A percentile compares a stretch with the other conserved stretches of the same genome.
phyloP scores from a whole-genome alignment of 768 basidiomycete species.

The Termitomyces heimii region DNA sequence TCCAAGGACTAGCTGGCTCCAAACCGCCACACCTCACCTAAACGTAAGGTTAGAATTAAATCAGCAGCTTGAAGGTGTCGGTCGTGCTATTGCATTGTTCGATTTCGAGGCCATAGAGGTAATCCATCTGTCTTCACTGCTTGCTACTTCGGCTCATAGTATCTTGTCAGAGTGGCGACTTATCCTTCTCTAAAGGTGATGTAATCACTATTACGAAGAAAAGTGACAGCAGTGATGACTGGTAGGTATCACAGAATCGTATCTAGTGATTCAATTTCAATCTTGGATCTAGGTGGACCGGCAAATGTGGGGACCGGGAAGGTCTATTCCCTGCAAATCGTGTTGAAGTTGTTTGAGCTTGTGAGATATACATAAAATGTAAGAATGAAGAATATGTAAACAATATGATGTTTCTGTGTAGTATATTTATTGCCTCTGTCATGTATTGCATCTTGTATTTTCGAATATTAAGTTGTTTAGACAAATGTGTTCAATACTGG shows the following conservation, averaged over 20 bases:
- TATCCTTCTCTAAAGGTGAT: constrained; percentile 74
- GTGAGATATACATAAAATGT: neutral
- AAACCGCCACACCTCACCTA: neutral
- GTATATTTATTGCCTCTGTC: neutral
- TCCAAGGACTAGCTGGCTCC: neutral
- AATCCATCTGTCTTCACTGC: constrained; percentile 10
- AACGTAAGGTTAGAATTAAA: constrained; percentile 44
- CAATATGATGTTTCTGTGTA: neutral
- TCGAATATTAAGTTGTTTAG: too few species aligned
- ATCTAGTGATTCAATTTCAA: neutral
- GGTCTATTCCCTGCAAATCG: constrained; percentile 85
- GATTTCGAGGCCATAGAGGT: constrained; percentile 73
- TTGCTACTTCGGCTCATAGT: constrained; percentile 2
- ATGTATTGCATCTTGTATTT: too few species aligned
- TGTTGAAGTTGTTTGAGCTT: constrained; percentile 53
- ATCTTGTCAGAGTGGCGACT: constrained; percentile 51
- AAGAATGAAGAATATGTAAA: neutral
- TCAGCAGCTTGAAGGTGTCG: constrained; percentile 52
- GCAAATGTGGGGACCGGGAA: constrained; percentile 49
- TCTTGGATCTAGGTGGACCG: constrained; percentile 59
- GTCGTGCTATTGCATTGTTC: constrained; percentile 68
- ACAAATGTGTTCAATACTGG: too few species aligned
- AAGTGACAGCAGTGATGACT: constrained; percentile 69
- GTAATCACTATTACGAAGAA: constrained; percentile 64
- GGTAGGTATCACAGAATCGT: constrained; percentile 34